A percentile compares a stretch with the other conserved stretches of the same genome.
Evolutionary conservation across 2,329 filamentous ascomycete genomes (phyloP).

Genomic region (Hysterium pulicare): DNA sequence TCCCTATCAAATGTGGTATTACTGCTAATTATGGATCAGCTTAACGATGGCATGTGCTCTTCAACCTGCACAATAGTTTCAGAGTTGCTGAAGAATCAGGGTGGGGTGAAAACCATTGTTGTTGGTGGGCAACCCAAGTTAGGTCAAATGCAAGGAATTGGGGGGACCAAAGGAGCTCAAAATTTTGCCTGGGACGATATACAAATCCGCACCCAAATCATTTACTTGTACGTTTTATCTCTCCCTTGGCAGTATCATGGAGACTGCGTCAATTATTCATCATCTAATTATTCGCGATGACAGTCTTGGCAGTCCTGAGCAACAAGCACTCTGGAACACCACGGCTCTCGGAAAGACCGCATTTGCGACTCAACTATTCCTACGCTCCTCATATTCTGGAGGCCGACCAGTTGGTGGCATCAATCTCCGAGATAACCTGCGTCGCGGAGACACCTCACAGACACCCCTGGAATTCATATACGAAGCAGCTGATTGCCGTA

Average conservation of each 20-base stretch:
- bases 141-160: slow-evolving; percentile 44
- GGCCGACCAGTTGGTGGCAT: slow-evolving; percentile 27
- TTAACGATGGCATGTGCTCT: slow-evolving; percentile 46
- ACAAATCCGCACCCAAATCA: background rate
- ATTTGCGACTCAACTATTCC: slow-evolving; percentile 31
- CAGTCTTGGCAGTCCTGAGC: too few species aligned
- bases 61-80: slow-evolving; percentile 46
- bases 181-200: slow-evolving; percentile 14
- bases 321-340: too few species aligned
- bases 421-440: slow-evolving; percentile 36
- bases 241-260: slow-evolving; percentile 18
- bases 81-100: slow-evolving; percentile 45
- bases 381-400: slow-evolving; percentile 23
- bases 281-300: too few species aligned
- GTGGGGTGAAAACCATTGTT: slow-evolving; percentile 40
- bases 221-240: background rate
- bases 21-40: too few species aligned
- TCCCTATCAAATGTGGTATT: too few species aligned
- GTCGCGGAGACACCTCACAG: slow-evolving; percentile 32
- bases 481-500: slow-evolving; percentile 40
- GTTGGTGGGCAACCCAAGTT: slow-evolving; percentile 41
- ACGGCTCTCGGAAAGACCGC: slow-evolving; percentile 29
- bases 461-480: slow-evolving; percentile 42
- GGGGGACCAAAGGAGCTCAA: slow-evolving; percentile 45
- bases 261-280: too few species aligned